Percentiles rank a stretch among this genome's conserved stretches.
These are phyloP conservation scores for Microdochium nivale DNA, from an alignment of 2,329 filamentous ascomycete genomes.

Conservation along the genomic window DNA sequence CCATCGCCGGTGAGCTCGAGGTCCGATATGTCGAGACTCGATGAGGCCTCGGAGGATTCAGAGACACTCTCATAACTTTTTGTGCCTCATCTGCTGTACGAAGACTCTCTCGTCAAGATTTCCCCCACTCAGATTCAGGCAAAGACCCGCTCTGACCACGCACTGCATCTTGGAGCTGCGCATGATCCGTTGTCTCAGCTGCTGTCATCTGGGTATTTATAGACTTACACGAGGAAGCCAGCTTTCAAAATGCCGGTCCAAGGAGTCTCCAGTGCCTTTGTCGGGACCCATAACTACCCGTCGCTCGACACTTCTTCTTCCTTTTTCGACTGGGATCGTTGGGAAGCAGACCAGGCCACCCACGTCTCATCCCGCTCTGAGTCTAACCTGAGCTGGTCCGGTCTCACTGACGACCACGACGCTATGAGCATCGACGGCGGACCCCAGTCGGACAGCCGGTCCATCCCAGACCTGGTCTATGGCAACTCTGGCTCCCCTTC, in stretches of 20 bases:
- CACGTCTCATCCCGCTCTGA: background rate
- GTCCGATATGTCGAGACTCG: background rate
- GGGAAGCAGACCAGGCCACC: background rate
- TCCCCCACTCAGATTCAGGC: constrained; percentile 3
- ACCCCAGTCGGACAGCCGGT: background rate
- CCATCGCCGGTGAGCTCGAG: background rate
- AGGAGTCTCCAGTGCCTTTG: background rate
- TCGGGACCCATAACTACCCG: background rate
- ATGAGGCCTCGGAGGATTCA: background rate
- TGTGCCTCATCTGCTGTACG: constrained; percentile 1
- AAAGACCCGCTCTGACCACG: constrained; percentile 4
- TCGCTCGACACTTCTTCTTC: background rate
- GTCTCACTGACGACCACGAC: background rate
- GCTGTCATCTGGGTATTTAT: background rate
- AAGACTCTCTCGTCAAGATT: constrained; percentile 2
- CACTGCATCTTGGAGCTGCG: background rate
- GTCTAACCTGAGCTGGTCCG: background rate
- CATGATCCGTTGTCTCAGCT: background rate
- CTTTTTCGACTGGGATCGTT: background rate
- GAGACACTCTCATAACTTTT: constrained; percentile 3
- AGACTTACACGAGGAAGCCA: constrained; percentile 1
- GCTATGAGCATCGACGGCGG: background rate
- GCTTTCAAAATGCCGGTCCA: background rate
- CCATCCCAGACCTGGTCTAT: constrained; percentile 1
- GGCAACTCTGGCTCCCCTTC: background rate